Evolutionary conservation across 352 stramenopile species (phyloP), one percentile per base, ranked within the genome.

Genomic region (Phytopythium ostracodes): DNA sequence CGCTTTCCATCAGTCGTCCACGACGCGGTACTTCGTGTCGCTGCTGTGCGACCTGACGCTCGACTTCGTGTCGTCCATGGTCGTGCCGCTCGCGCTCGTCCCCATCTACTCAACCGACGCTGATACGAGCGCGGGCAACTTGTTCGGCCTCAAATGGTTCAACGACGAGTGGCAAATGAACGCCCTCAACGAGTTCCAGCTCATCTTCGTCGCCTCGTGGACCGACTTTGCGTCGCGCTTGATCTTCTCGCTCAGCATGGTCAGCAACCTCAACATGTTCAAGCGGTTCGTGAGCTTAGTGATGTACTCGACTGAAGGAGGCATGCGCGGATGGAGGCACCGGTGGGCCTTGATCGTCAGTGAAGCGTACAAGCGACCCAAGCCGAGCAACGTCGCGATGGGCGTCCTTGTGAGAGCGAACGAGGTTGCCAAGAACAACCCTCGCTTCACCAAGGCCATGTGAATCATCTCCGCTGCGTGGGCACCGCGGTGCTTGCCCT

Each of bases 161-260:
- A 38, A 74, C 15, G 67, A 74, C 12, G 31, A 52, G 2, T 74
- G 63, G 63, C 10, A 66, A 0, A 38, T 68, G 4, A 55, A 73
- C 36, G 47, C 50, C 3, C 67, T 68, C 12, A 72, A 63, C 43
- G 70, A 77, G 44, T 72, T 69, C 25, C 57, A 75, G 8, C 46
- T 83, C 12, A 31, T 80, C 6, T 29, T 85, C 18, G 65, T 87
- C 2, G 47, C 35, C 4, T 82, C 76, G 7, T 82, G 67, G 64
- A 17, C 47, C 2, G 72, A 85, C 47, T 56, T 79, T 0, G 53
- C 46, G 18, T 71, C 68, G 44, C 65, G 67, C 1, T 35, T 83
- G 2, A 36, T 86, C 1, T 84, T 86, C 22, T 74, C 70, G 8
- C 15, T 76, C 8, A 67, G 72, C 11, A 63, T 80, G 36, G 29